A percentile compares a stretch with the other conserved stretches of the same genome.
These are phyloP conservation scores for Phoma herbarum DNA, from an alignment of 2,329 filamentous ascomycete species.

Conservation along the genomic window DNA sequence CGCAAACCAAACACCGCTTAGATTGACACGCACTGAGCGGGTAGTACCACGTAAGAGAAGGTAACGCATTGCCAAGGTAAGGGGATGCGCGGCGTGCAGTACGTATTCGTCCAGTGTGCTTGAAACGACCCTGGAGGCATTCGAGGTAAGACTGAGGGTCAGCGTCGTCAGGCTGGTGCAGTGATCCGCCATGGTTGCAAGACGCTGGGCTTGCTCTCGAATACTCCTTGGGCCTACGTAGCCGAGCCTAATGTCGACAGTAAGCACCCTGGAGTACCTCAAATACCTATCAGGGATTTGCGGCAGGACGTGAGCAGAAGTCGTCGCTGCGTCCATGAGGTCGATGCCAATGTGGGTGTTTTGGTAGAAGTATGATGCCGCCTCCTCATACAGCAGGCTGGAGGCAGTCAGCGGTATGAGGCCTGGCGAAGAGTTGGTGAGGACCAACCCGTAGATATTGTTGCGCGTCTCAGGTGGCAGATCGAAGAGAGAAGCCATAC, in stretches of 20 bases:
- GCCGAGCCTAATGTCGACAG: not conserved
- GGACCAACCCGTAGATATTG: conserved; percentile 27
- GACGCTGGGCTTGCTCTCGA: not conserved
- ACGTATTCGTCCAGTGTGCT: conserved; percentile 3
- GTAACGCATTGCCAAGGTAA: not conserved
- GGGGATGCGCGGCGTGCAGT: not conserved
- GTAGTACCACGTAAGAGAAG: not conserved
- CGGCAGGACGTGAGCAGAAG: not conserved
- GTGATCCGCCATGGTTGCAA: not conserved
- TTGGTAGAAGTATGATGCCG: conserved; percentile 36
- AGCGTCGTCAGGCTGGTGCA: not conserved
- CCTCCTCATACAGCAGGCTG: conserved; percentile 29
- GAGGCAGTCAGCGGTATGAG: conserved; percentile 29
- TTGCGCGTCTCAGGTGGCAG: conserved; percentile 35
- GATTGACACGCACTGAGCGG: not conserved
- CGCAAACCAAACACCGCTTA: conserved; percentile 9
- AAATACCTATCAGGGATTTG: conserved; percentile 4
- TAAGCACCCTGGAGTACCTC: conserved; percentile 1
- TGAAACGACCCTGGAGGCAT: not conserved
- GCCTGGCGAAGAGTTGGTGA: not conserved
- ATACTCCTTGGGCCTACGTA: not conserved
- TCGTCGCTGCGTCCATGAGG: conserved; percentile 15
- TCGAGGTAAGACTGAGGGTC: conserved; percentile 1
- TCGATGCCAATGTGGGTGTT: conserved; percentile 23
- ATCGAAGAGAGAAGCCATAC: conserved; percentile 23